A percentile compares a stretch with the other conserved stretches of the same genome.
Conservation (phyloP, 2,329 filamentous ascomycete genomes). For the Raffaelea arxii region DNA sequence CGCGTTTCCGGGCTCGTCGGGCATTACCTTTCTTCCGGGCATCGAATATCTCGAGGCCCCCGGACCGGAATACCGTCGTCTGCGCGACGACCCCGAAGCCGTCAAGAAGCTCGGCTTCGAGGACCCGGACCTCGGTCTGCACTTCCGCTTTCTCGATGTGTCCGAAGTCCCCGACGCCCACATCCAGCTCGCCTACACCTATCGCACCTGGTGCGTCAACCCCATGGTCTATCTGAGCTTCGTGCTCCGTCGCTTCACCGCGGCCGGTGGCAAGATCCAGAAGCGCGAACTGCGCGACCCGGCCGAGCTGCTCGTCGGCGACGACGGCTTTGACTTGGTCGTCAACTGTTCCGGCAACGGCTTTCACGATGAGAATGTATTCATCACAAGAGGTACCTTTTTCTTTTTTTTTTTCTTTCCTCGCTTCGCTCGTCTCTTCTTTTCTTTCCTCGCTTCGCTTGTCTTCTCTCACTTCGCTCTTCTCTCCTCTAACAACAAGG, state of each 20-base stretch:
- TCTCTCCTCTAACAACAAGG: conserved; percentile 15
- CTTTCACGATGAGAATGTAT: conserved; percentile 28
- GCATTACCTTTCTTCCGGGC: conserved; percentile 38
- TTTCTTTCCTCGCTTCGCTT: too few species aligned
- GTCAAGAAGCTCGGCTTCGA: conserved; percentile 20
- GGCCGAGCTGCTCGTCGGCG: conserved; percentile 26
- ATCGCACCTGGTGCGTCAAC: conserved; percentile 45
- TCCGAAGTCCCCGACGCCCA: conserved; percentile 26
- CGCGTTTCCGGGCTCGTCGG: conserved; percentile 26
- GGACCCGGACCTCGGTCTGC: conserved; percentile 23
- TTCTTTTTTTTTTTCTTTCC: neutral
- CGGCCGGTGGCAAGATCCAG: conserved; percentile 24
- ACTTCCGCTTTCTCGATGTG: conserved; percentile 25
- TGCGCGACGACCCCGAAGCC: conserved; percentile 17
- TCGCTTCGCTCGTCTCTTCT: too few species aligned
- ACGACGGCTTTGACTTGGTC: conserved; percentile 18
- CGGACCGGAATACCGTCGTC: conserved; percentile 24
- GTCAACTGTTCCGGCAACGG: conserved; percentile 38
- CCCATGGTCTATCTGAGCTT: conserved; percentile 43
- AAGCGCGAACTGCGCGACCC: conserved; percentile 25
- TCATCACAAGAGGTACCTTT: conserved; percentile 30
- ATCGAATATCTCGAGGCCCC: conserved; percentile 43
- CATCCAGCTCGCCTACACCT: conserved; percentile 37
- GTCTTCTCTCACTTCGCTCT: too few species aligned
- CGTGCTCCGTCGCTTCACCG: conserved; percentile 30